A percentile compares a stretch with the other conserved stretches of the same genome.
Conservation (phyloP, 2,329 filamentous ascomycete species). For the Penicillium sp. region DNA sequence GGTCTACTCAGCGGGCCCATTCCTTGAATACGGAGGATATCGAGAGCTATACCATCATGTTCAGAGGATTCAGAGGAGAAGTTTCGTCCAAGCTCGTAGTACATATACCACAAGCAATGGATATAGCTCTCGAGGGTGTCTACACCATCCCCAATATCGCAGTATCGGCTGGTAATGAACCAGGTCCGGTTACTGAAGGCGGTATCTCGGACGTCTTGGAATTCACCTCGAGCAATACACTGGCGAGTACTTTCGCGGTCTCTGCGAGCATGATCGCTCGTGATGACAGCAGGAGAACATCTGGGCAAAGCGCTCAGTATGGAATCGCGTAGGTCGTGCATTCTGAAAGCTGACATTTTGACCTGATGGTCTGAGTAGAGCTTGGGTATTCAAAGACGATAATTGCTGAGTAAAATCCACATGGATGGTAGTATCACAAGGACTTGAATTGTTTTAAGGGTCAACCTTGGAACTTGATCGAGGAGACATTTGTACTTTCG, state of each 20-base stretch:
- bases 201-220: conserved; percentile 4
- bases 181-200: conserved; percentile 17
- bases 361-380: background rate
- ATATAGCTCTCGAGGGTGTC: conserved; percentile 19
- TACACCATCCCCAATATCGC: conserved; percentile 16
- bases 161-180: conserved; percentile 16
- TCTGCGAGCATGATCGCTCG: background rate
- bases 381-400: background rate
- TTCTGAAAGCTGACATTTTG: background rate
- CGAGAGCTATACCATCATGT: conserved; percentile 23
- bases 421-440: background rate
- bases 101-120: conserved; percentile 25
- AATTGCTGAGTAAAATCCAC: background rate
- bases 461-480: too few species aligned
- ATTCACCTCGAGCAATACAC: conserved; percentile 2
- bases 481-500: too few species aligned
- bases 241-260: background rate
- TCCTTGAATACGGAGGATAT: conserved; percentile 26
- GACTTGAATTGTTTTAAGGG: background rate
- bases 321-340: conserved; percentile 16
- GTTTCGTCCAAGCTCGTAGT: conserved; percentile 18
- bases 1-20: conserved; percentile 19
- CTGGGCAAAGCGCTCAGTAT: conserved; percentile 12
- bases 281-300: background rate
- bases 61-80: conserved; percentile 14